Evolutionary conservation across 2,329 filamentous ascomycete genomes (phyloP), one percentile per base, ranked within the genome.

Genomic region (Pyrenophora graminea): DNA sequence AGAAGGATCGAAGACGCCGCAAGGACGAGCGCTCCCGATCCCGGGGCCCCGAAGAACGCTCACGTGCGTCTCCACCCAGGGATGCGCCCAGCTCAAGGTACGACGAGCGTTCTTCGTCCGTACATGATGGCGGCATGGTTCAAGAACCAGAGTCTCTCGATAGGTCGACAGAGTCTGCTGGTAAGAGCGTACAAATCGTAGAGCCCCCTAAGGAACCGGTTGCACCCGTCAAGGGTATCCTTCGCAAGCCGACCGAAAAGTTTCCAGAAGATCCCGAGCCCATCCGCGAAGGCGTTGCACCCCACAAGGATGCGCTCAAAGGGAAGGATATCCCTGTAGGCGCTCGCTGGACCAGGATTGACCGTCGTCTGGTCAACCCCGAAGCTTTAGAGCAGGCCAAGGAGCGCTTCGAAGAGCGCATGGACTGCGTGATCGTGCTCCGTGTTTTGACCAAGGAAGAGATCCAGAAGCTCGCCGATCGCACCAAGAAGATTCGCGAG

Each of bases 311-410:
- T 68, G 86, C 90, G 41, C 86, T 88, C 72, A 86, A 85, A 68
- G 72, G 71, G 48, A 85, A 87, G 55, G 87, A 90, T 33, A 89
- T 91, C 27, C 78, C 78, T 4, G 76, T 86, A 0, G 89, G 88
- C 50, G 92, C 92, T 30, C 84, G 91, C 47, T 97, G 92, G 92
- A 97, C 92, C 39, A 96, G 94, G 77, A 92, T 97, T 68, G 90
- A 88, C 69, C 85, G 92, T 49, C 86, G 88, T 60, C 82, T 96
- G 48, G 92, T 97, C 64, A 97, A 95, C 62, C 91, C 92, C 0
- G 89, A 93, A 62, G 91, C 92, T 0, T 77, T 97, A 39, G 88
- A 90, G 51, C 82, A 89, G 55, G 89, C 89, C n/a, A 89, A 94
- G 64, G 92, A 97, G 76, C 82, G 93, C 25, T 97, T 89, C 61